Evolutionary conservation across 2,329 filamentous ascomycete species (phyloP), one percentile per base, ranked within the genome.

Genomic region (Salinomyces thailandicus): DNA sequence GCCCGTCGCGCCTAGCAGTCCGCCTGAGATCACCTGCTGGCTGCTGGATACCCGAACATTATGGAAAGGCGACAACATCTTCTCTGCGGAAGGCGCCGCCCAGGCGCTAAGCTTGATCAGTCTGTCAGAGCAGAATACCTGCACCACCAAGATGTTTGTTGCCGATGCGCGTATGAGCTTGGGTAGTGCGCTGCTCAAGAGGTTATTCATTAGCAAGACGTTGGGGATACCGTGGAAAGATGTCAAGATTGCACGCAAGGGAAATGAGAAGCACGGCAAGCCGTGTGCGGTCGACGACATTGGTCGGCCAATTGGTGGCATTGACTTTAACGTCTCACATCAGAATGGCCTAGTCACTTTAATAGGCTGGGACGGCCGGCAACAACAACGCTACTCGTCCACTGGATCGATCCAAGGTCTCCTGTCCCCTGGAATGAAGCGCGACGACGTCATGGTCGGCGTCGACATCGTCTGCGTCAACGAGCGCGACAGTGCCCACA

Each of bases 281-380:
- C 64, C 68, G 44, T 58, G 66, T 55, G 62, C 69, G 38, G 58
- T 72, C 49, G 46, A 62, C 40, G 38, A 61, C 60, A 68, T 52
- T 17, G 55, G 56, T 5, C 49, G 49, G 9, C 54, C 37, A 31
- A 62, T 46, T 48, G 61, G 41, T 9, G 50, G 51, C 18, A 58
- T 77, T 24, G 74, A 79, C 44, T 87, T 89, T 68, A 89, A 89
- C 59, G 72, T 87, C 37, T 79, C 75, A 31, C 83, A 89, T 58
- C 83, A 89, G 63, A 79, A 78, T 6, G 82, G 83, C 2, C 63
- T 89, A 12, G 82, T 86, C 0, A 73, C 73, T 2, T 63, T 87
- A 18, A 68, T 81, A 9, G 79, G 78, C 47, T 50, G 60, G 57
- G 48, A 61, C 43, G 55, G 52, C 14, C 47, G 48, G 20, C 40